Evolutionary conservation across 2,329 filamentous ascomycete genomes (phyloP), one percentile per base, ranked within the genome.

Genomic region (Rasamsonia emersonii): DNA sequence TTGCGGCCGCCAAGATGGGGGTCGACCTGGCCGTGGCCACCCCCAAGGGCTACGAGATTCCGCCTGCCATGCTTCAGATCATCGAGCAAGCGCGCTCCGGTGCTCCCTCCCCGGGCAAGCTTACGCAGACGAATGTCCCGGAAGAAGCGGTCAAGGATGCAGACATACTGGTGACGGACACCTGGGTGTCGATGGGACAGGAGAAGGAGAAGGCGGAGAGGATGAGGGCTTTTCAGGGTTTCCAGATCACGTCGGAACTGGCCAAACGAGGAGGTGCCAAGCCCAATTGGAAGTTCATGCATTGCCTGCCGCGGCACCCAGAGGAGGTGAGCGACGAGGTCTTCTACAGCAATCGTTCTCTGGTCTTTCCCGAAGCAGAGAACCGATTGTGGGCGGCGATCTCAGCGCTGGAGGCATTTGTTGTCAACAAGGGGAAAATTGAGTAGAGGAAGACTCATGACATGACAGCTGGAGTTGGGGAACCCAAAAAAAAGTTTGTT

Each of bases 161-260:
- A 3, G 82, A 98, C 55, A 73, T 96, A 32, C 68, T 98, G 36
- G 86, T 96, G 14, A 98, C 91, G 1, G 91, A 98, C 53, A 98
- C 91, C 1, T 98, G 91, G 91, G 75, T 98, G 18, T 93, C 86
- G 1, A 98, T 98, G 91, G 91, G 91, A 28, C 89, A 96, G 61
- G 91, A 98, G 60, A 76, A 75, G 35, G 91, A 98, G 61, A 70
- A 77, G 23, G 70, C 78, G 45, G 81, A 82, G 67, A 71, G 85
- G 30, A 57, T 95, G 38, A 75, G 79, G 52, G 86, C 78, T 2
- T 98, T 98, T 56, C 72, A 73, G 18, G 88, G 89, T 9, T 98
- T 88, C 62, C 89, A 95, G 57, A 82, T 98, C 51, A 95, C 89
- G 3, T 74, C 79, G 28, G 83, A 91, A 25, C 68, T 98, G 45